Base-by-base conservation (phyloP, 352 stramenopile genomes). In the Hyaloperonospora arabidopsidis region DNA sequence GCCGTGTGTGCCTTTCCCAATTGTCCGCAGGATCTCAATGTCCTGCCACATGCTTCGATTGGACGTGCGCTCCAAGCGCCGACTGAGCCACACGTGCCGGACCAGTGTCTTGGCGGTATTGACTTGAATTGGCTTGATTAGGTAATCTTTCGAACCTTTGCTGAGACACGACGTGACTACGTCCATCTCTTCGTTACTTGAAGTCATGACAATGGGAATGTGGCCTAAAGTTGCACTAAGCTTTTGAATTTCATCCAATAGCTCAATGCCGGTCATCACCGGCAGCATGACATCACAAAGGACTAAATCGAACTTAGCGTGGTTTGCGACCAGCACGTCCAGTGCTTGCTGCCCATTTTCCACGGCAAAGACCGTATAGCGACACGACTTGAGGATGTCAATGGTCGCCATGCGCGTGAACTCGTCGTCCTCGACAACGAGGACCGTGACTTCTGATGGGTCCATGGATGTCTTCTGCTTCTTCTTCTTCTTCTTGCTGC, bases 201-300 rank as follows among this genome's bases (percentile, higher is more conserved):
- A 92, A 12, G 85, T 89, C 86, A 95, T 95, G 54, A 95, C 86
- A 28, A 95, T 84, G 18, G 86, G 86, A 44, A 95, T 91, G 48
- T 95, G 80, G 41, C 79, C 75, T 18, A 95, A 59, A 28, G 65
- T 72, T 32, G 49, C 53, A 47, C 54, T 82, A 50, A 76, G 74
- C 54, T 92, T 86, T 52, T 89, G 70, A 38, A 95, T 75, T 49
- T 84, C 79, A 32, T 91, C 81, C 49, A 95, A 78, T 49, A 95
- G 60, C 72, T 93, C 77, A 49, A 93, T 89, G 54, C 86, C 86
- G 51, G 79, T 93, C 70, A 95, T 87, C 23, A 93, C 82, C 1
- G 86, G 86, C 34, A 95, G 72, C 81, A 94, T 95, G 17, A 95
- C 82, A 61, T 95, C 86, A 58, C 86, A 95, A 36, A 95, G 70